Percentiles rank a stretch among this genome's conserved stretches.
Evolutionary conservation across 257 asterid genomes (phyloP).

Genomic region (Datura wrightii): DNA sequence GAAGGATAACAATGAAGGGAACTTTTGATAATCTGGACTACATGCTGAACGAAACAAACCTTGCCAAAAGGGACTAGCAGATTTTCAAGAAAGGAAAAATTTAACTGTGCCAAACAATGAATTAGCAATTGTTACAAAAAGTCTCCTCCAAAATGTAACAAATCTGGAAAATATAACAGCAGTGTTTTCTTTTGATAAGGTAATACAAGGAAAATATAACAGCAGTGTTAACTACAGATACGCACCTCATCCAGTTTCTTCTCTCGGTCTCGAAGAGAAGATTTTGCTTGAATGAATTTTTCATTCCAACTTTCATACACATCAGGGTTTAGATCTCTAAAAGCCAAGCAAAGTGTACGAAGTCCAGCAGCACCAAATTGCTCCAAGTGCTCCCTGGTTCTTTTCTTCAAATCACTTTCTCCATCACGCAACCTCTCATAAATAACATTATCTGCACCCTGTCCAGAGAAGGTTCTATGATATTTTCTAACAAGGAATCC

Average conservation of each 20-base stretch:
- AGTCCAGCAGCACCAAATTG: conserved; percentile 96
- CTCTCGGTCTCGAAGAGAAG: conserved; percentile 94
- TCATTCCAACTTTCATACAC: conserved; percentile 92
- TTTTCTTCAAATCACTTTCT: conserved; percentile 73
- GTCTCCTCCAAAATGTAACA: not conserved
- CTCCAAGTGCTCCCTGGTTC: conserved; percentile 91
- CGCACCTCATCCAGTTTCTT: conserved; percentile 97
- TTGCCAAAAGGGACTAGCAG: conserved; percentile 8
- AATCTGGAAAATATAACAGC: not conserved
- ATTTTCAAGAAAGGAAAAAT: not conserved
- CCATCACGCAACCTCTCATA: conserved; percentile 82
- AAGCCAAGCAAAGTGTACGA: conserved; percentile 98
- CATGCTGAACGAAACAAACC: conserved; percentile 4
- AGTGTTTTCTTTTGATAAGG: conserved; percentile 9
- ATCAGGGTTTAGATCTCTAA: conserved; percentile 71
- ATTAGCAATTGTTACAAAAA: not conserved
- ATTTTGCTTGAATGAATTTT: conserved; percentile 94
- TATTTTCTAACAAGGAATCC: conserved; percentile 36
- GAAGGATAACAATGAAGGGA: conserved; percentile 1
- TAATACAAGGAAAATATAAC: conserved; percentile 19
- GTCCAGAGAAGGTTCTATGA: conserved; percentile 39
- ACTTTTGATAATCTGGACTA: not conserved
- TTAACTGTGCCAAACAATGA: not conserved
- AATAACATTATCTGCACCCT: conserved; percentile 99
- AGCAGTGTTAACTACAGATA: not conserved